Conservation (phyloP, 176 grass and related monocot genomes). For the Puccinellia tenuiflora region DNA sequence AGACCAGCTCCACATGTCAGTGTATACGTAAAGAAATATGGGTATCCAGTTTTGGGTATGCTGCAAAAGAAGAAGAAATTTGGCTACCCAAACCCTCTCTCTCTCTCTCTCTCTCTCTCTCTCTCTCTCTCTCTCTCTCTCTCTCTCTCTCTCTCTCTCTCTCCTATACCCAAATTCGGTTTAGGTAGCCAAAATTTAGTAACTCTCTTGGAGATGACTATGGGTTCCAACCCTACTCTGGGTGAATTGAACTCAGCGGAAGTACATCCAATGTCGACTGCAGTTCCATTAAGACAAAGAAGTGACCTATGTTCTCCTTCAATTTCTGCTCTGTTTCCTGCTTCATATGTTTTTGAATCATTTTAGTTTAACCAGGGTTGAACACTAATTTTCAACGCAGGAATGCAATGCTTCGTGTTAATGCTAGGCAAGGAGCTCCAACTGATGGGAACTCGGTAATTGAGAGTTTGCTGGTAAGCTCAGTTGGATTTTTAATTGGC, state of each 20-base stretch:
- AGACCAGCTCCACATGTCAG: too few relatives aligned
- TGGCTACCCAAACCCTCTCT: too few relatives aligned
- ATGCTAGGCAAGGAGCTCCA: constrained; percentile 91
- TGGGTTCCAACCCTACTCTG: not conserved
- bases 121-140: too few relatives aligned
- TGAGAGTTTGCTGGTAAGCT: constrained; percentile 74
- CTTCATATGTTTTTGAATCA: not conserved
- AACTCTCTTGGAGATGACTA: not conserved
- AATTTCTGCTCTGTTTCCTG: not conserved
- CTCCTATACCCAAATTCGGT: too few relatives aligned
- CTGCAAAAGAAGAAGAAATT: too few relatives aligned
- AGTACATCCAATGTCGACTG: constrained; percentile 1
- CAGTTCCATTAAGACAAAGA: not conserved
- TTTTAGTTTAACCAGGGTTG: constrained; percentile 29
- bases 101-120: too few relatives aligned
- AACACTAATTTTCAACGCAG: constrained; percentile 42
- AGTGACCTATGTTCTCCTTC: not conserved
- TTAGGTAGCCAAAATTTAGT: too few relatives aligned
- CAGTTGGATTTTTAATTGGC: not conserved
- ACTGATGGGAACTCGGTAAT: constrained; percentile 76
- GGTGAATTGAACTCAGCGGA: not conserved
- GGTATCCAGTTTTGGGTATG: too few relatives aligned
- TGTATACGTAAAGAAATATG: too few relatives aligned
- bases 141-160: too few relatives aligned
- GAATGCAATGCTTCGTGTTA: constrained; percentile 91